Conservation (phyloP, 2,329 filamentous ascomycete species). For the Aspergillus brunneoviolaceus region DNA sequence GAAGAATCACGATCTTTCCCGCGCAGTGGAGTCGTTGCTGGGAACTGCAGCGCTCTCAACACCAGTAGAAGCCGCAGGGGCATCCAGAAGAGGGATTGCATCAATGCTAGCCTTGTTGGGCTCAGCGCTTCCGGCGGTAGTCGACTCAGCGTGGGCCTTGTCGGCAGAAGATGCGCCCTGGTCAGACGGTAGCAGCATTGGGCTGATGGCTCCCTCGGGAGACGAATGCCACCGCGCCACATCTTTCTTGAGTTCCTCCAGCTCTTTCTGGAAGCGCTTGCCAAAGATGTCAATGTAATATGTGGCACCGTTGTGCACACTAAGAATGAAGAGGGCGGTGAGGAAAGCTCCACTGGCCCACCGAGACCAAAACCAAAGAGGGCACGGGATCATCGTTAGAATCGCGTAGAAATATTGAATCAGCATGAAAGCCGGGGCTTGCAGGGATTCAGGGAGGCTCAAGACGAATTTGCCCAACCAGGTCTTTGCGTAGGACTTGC, state of each 20-base stretch:
- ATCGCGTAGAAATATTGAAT: conserved; percentile 93
- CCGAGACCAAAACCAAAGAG: conserved; percentile 88
- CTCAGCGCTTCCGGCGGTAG: conserved; percentile 18
- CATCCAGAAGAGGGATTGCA: conserved; percentile 39
- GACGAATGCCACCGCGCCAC: conserved; percentile 78
- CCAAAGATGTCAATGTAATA: conserved; percentile 99
- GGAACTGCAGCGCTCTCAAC: conserved; percentile 14
- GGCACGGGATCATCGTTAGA: conserved; percentile 90
- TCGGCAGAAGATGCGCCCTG: conserved; percentile 20
- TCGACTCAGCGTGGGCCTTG: conserved; percentile 22
- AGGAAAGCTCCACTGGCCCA: conserved; percentile 78
- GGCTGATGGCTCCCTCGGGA: conserved; percentile 34
- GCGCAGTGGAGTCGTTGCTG: conserved; percentile 15
- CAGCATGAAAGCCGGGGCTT: conserved; percentile 90
- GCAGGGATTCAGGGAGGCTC: conserved; percentile 68
- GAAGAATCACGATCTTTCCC: conserved; percentile 26
- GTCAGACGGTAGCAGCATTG: conserved; percentile 26
- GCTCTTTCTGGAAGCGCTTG: conserved; percentile 91
- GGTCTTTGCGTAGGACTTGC: conserved; percentile 82
- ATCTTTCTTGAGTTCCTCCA: conserved; percentile 84
- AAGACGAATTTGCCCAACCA: conserved; percentile 87
- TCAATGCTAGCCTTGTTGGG: conserved; percentile 32
- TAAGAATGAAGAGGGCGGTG: conserved; percentile 83
- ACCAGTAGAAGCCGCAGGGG: conserved; percentile 29
- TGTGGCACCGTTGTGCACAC: conserved; percentile 93